Evolutionary conservation across 2,329 filamentous ascomycete species (phyloP), one percentile per base, ranked within the genome.

Genomic region (Penicillium sp.): DNA sequence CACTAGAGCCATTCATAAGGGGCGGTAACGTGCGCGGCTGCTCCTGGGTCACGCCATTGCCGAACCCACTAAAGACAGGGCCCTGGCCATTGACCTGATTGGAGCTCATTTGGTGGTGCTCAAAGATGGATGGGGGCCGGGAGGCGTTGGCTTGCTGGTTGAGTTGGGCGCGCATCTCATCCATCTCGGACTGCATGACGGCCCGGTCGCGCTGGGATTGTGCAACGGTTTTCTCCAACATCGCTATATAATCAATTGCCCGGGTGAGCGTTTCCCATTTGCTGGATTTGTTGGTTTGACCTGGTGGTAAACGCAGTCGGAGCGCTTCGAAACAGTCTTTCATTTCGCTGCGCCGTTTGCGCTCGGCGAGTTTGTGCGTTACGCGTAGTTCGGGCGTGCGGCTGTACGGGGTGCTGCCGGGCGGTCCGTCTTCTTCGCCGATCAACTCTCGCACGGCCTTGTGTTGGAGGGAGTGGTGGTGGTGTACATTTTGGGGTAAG

Each of bases 341-440:
- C 79, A 81, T 81, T 61, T 81, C 79, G 55, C 79, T 81, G 45
- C 79, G 77, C 38, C 79, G 78, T 65, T 81, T 81, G 17, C 79
- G 73, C 69, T 81, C 79, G 17, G 79, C 79, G 27, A 81, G 65
- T 59, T 81, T 81, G 60, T 81, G 79, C 10, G 78, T 81, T 17
- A 81, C 76, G 47, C 79, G 71, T 43, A 81, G 68, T 64, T 81
- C 79, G 2, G 79, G 79, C 2, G 79, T 81, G 43, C 79, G 70
- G 60, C 79, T 81, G 61, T 81, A 81, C 0, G 79, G 79, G 2
- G 78, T 79, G 45, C 70, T 72, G 43, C 73, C 71, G 50, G 73
- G 71, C 15, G 72, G 70, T 4, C 73, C 70, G 41, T 81, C 79
- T 7, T 74, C 66, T 47, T 81, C 79, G 33, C 74, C 77, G 49